Percentiles rank a stretch among this genome's conserved stretches.
phyloP scores from a whole-genome alignment of 352 stramenopile species.

The Globisporangium abappressorium region DNA sequence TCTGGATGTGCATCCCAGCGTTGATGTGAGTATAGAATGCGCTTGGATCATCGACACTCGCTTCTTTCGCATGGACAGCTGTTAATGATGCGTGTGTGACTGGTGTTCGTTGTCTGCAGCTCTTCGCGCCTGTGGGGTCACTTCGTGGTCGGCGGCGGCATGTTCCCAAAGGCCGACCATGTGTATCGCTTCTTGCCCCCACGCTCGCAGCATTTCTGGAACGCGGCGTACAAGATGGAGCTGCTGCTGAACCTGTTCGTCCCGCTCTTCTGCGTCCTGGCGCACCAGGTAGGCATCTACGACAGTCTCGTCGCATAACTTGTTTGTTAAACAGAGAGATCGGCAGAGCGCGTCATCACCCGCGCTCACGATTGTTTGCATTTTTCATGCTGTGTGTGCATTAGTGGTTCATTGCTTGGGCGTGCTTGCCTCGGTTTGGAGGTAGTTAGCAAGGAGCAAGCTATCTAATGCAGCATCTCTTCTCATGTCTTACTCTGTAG shows the following conservation, averaged over 20 bases:
- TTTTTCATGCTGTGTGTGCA: slow-evolving; percentile 1
- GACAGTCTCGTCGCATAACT: slow-evolving; percentile 8
- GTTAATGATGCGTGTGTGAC: not conserved
- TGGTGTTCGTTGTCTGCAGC: slow-evolving; percentile 22
- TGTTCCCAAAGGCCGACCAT: slow-evolving; percentile 74
- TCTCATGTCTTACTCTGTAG: slow-evolving; percentile 21
- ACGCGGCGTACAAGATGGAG: slow-evolving; percentile 78
- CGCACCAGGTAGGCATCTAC: slow-evolving; percentile 59
- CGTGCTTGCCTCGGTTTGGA: not conserved
- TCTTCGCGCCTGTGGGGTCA: slow-evolving; percentile 76
- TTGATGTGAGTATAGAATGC: slow-evolving; percentile 45
- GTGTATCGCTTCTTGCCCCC: slow-evolving; percentile 76
- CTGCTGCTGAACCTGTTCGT: slow-evolving; percentile 73
- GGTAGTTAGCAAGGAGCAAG: not conserved
- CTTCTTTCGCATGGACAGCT: not conserved
- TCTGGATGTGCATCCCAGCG: slow-evolving; percentile 81
- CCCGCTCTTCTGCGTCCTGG: slow-evolving; percentile 73
- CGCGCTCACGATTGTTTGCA: slow-evolving; percentile 15
- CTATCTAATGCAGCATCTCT: slow-evolving; percentile 7
- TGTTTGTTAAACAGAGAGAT: slow-evolving; percentile 1
- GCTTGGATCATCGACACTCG: not conserved
- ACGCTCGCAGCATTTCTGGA: slow-evolving; percentile 75
- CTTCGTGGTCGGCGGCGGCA: slow-evolving; percentile 60
- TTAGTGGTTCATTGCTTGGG: not conserved
- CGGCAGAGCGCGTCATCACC: too few relatives aligned